Base-by-base conservation (phyloP, 345 rosid species). In the Salix viminalis region DNA sequence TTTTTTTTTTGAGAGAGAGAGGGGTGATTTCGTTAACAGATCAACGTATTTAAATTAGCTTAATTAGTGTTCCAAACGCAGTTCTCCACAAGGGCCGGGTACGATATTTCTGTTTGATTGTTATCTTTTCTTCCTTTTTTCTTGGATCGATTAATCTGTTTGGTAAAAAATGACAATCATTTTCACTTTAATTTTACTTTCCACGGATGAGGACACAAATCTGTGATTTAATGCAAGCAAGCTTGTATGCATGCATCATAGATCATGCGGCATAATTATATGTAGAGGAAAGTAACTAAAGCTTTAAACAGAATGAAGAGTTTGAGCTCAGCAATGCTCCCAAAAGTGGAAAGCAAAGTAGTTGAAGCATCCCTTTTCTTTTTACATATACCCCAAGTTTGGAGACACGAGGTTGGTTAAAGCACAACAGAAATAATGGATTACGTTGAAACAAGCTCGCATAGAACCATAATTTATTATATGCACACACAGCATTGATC, bases 361-460 rank as follows among this genome's bases (percentile, higher is more conserved):
- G 66, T 15, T 54, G 28, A 30, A 15, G 64, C 74, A 44, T 65
- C 41, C 14, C 56, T 18, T 30, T 34, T 58, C 58, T 70, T 32
- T 69, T 72, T 46, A n/a, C 18, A 14, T 14, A 54, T 67, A 50
- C 67, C 76, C 79, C 76, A 32, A 41, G 14, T 41, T 83, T 18
- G 39, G 77, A 85, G 74, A 83, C 90, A 82, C 26, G 10, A 1
- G 69, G 88, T 72, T 85, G 84, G 87, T 79, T 85, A 85, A 87
- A 85, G 86, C 68, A 78, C 67, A 75, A 12, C 86, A 80, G 62
- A 14, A 64, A 82, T 79, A 19, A 76, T 75, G 71, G 37, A 58
- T 71, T 67, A 5, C 61, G 75, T 77, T 74, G 69, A 81, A 71
- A 68, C n/a, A 10, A 36, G 34, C 36, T 30, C 24, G 2, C 58